Base-by-base conservation (phyloP, 2,329 filamentous ascomycete species). In the Colletotrichum brevisporum region DNA sequence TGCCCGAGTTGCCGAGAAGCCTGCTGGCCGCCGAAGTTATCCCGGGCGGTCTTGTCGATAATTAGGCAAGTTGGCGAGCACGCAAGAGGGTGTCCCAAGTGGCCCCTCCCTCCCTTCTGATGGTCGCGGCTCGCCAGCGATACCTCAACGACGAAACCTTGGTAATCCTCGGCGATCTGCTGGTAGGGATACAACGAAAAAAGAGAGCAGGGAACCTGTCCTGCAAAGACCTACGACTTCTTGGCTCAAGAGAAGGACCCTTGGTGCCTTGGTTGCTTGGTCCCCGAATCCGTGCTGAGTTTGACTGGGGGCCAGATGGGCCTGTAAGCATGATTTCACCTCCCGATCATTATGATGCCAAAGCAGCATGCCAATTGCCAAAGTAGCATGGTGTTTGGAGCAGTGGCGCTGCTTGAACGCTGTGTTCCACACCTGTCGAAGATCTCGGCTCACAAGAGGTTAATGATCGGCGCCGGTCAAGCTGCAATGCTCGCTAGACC, bases 381-480 rank as follows among this genome's bases (percentile, higher is more conserved):
- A 53, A 53, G 39, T 26, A 48, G 16, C 41, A 48, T 27, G 21
- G 47, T 26, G 24, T 2, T 43, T 58, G 41, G 45, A 52, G 55
- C 13, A 56, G 55, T 69, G 66, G 66, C 66, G 62, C 55, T 10
- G 51, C 26, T 47, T 50, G 43, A 47, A 60, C 31, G 36, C 58
- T 58, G 51, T 13, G 43, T 52, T 43, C 51, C 36, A 55, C 50
- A 51, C 47, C 36, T 50, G 45, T 60, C 45, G 66, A 52, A 43
- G 66, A 69, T 69, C 62, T 51, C 45, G 43, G 36, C 24, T 50
- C 55, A 39, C 43, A 69, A 50, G 39, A 45, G 66, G 62, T 66
- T 45, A 56, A 61, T 53, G 66, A 69, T 69, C 55, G 56, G 45
- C 66, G 36, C 63, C 55, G 55, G 62, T 69, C 60, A 59, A 55